Percentiles rank a stretch among this genome's conserved stretches.
Conservation (phyloP, 768 basidiomycete species). For the Boletus rubescentipes region DNA sequence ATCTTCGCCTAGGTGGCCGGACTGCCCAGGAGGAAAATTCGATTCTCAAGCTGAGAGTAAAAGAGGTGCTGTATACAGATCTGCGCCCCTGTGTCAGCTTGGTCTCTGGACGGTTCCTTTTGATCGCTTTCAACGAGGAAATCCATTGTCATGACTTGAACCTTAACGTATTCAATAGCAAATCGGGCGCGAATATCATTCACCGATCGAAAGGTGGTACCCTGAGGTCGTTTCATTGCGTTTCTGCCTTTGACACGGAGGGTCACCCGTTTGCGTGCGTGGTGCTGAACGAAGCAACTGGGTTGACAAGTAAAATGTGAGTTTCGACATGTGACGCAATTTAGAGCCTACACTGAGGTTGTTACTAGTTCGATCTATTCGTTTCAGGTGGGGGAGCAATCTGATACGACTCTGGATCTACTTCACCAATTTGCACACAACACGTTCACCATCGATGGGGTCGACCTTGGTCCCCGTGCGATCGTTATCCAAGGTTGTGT, state of each 20-base stretch:
- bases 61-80: conserved; percentile 9
- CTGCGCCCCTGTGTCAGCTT: not conserved
- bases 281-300: conserved; percentile 5
- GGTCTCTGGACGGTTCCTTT: conserved; percentile 16
- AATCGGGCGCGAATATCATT: conserved; percentile 6
- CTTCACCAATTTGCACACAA: conserved; percentile 12
- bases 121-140: conserved; percentile 14
- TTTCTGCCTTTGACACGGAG: conserved; percentile 10
- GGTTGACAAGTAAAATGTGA: conserved; percentile 1
- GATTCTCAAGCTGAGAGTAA: not conserved
- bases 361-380: conserved; percentile 7
- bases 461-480: conserved; percentile 12
- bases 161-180: not conserved
- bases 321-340: not conserved
- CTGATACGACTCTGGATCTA: conserved; percentile 9
- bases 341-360: not conserved
- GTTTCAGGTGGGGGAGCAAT: conserved; percentile 1
- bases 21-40: not conserved
- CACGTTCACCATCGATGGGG: not conserved
- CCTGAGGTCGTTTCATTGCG: conserved; percentile 5
- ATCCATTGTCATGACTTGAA: conserved; percentile 17
- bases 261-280: conserved; percentile 18
- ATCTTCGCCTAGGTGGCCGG: not conserved
- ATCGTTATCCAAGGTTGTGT: conserved; percentile 1
- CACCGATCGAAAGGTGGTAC: not conserved